Base-by-base conservation (phyloP, 2,329 filamentous ascomycete species). In the Paraphaeosphaeria sporulosa region DNA sequence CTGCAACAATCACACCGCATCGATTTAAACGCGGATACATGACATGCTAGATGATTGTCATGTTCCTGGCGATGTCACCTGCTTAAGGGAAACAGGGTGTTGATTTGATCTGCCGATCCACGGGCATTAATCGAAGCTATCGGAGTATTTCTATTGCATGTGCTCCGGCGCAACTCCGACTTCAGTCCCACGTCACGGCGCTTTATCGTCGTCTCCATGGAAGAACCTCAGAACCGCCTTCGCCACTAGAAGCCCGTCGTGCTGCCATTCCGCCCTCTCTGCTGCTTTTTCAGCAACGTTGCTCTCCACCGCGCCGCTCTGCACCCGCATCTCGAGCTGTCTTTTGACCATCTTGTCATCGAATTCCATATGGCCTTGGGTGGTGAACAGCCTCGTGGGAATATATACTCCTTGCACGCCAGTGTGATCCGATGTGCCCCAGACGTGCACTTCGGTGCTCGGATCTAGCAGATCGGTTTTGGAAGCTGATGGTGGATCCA, bases 291-390 rank as follows among this genome's bases (percentile, higher is more conserved):
- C 69, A 17, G 75, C 68, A 57, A 78, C 71, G 15, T 76, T 61
- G 56, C 78, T 70, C 36, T 75, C 71, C 43, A 82, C 78, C 21
- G 70, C 74, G 1, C 79, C 80, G 17, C 71, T 79, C 44, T 87
- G 71, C 4, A 80, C 75, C 34, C 81, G 67, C 66, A 79, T 69
- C 60, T 82, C 75, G n/a, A 83, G 73, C 67, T 82, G 80, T 36
- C 74, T 68, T 63, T 76, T 78, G 5, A 83, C 81, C 74, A 82
- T 81, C 21, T 75, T 68, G 72, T 81, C 79, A 60, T 82, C 78
- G 57, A 83, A 81, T 21, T 80, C 80, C 66, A 83, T 68, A 63
- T 83, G 81, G 0, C 81, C 81, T 60, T 83, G 81, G 3, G 73
- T 79, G 1, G 81, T 81, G 57, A 83, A 83, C n/a, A 83, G 58